Evolutionary conservation across 2,329 filamentous ascomycete species (phyloP), one percentile per base, ranked within the genome.

Genomic region (Fragosphaeria purpurea): DNA sequence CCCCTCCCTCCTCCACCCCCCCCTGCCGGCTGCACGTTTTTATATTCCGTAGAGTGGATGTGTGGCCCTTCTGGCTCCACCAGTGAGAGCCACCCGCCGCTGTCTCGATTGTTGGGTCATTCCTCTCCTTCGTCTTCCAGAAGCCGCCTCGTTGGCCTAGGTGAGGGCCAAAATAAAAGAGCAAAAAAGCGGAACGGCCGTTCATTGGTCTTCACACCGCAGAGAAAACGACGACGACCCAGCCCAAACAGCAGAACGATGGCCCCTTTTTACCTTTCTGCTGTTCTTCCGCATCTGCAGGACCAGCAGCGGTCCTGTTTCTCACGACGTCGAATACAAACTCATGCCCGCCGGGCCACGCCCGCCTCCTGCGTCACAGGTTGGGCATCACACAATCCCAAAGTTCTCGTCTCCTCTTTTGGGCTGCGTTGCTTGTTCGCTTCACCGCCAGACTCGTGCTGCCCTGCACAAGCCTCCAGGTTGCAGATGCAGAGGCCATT

Each of bases 131-230:
- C 35, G 35, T 11, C 35, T 37, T 22, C 22, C 22, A 22, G 22
- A 22, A 22, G 22, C 22, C 22, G 22, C 22, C 22, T 2, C 2
- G 7, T 37, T 37, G 7, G 7, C 35, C 7, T 11, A 37, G 35
- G 7, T 11, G 11, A 13, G n/a, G 13, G 37, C n/a, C 13, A 41
- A n/a, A n/a, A 41, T 44, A 42, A 40, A 31, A 5, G 8, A 37
- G 22, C 13, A 45, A 55, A 55, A 44, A 53, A 47, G 53, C 53
- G 53, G 53, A 54, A 50, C 47, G 39, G 45, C 34, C 37, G 22
- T 40, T 54, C 47, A 42, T 55, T 55, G 53, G 53, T 50, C 44
- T 41, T 13, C 47, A 50, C 53, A 55, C 53, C 53, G 53, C 53
- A 42, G 32, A 37, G 35, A 22, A 22, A 22, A 37, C 41, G 6